A percentile compares a stretch with the other conserved stretches of the same genome.
Evolutionary conservation across 2,329 filamentous ascomycete genomes (phyloP).

Genomic region (Calonectria naviculata): DNA sequence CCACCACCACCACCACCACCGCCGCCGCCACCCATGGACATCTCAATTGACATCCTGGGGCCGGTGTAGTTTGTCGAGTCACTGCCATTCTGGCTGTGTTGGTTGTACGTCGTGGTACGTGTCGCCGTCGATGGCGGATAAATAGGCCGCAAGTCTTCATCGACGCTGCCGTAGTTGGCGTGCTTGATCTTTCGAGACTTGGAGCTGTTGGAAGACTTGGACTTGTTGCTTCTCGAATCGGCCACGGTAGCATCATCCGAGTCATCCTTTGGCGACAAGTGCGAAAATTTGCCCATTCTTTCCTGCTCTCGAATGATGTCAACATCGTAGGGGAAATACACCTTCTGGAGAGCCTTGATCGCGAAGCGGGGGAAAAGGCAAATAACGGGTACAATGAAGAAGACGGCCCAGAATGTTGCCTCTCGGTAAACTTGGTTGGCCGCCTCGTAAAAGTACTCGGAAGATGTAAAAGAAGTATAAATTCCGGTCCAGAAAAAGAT

Average conservation of each 20-base stretch:
- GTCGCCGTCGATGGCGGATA: slow-evolving; percentile 93
- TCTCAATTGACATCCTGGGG: slow-evolving; percentile 71
- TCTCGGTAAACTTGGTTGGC: slow-evolving; percentile 83
- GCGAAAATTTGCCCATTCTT: slow-evolving; percentile 82
- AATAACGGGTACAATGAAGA: slow-evolving; percentile 81
- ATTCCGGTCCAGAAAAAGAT: slow-evolving; percentile 97
- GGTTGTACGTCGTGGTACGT: slow-evolving; percentile 76
- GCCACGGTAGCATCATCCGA: slow-evolving; percentile 50
- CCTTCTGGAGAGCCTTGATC: slow-evolving; percentile 90
- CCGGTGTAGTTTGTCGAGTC: slow-evolving; percentile 92
- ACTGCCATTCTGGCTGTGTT: slow-evolving; percentile 90
- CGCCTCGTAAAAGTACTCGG: slow-evolving; percentile 76
- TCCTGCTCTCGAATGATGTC: slow-evolving; percentile 97
- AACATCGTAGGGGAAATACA: slow-evolving; percentile 91
- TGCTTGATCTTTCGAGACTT: slow-evolving; percentile 62
- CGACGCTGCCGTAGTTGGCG: slow-evolving; percentile 71
- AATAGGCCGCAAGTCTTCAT: slow-evolving; percentile 91
- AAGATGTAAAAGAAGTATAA: slow-evolving; percentile 69
- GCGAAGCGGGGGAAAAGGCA: slow-evolving; percentile 90
- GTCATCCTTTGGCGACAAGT: slow-evolving; percentile 62
- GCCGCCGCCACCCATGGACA: slow-evolving; percentile 6
- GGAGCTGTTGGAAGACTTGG: slow-evolving; percentile 69
- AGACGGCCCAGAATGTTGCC: slow-evolving; percentile 87
- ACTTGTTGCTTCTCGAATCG: slow-evolving; percentile 49
- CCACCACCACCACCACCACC: too few species aligned